These are phyloP conservation scores for Rutstroemia sp. DNA, from an alignment of 2,329 filamentous ascomycete species.

Conservation along the genomic window DNA sequence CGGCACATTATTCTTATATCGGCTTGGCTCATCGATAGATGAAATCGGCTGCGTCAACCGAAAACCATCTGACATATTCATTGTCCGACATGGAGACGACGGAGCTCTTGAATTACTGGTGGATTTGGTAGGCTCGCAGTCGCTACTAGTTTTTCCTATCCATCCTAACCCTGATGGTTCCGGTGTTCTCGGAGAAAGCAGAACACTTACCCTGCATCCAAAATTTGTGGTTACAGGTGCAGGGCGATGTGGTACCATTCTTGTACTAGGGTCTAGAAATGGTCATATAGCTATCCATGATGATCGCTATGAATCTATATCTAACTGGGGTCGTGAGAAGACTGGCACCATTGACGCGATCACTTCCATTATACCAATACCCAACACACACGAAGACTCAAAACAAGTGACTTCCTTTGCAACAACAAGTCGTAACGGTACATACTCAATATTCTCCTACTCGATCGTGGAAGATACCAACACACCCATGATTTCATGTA, in stretches of 20 bases:
- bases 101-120: not conserved
- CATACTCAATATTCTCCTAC: conserved; percentile 53
- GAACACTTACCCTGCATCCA: conserved; percentile 25
- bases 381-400: conserved; percentile 30
- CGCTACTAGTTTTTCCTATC: conserved; percentile 3
- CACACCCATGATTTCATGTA: conserved; percentile 29
- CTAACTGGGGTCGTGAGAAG: conserved; percentile 12
- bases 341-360: conserved; percentile 49
- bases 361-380: conserved; percentile 52
- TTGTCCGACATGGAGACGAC: not conserved
- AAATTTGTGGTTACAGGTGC: conserved; percentile 44
- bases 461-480: conserved; percentile 5
- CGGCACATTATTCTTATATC: conserved; percentile 31
- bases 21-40: conserved; percentile 7
- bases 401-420: conserved; percentile 46
- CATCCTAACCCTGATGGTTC: not conserved
- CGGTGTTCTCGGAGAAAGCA: not conserved
- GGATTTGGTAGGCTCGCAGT: not conserved
- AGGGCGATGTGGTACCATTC: conserved; percentile 32
- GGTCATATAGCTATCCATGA: conserved; percentile 45
- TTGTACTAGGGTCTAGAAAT: conserved; percentile 48
- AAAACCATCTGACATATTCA: conserved; percentile 30
- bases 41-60: conserved; percentile 18
- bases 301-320: conserved; percentile 6
- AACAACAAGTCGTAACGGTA: conserved; percentile 70